Evolutionary conservation across 2,329 filamentous ascomycete genomes (phyloP).

Genomic region (Claviceps fusiformis): DNA sequence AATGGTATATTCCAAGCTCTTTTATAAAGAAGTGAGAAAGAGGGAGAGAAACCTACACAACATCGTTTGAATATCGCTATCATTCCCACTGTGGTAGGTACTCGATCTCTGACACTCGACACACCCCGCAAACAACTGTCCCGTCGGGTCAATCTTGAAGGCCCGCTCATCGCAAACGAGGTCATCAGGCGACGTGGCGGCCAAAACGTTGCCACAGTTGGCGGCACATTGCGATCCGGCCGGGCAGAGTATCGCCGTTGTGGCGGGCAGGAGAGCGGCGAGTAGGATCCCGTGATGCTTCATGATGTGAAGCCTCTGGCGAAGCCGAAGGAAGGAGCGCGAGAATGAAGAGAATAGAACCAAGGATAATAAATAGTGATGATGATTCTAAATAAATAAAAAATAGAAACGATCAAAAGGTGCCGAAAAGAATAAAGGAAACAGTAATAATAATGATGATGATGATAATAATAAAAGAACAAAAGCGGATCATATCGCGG

Average conservation of each 20-base stretch:
- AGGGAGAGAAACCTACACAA: conserved; percentile 33
- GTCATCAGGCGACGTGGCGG: conserved; percentile 30
- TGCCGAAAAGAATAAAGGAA: too few relatives aligned
- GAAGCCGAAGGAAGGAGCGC: too few relatives aligned
- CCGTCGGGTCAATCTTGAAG: conserved; percentile 24
- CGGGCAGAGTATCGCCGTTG: conserved; percentile 27
- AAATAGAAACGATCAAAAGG: too few relatives aligned
- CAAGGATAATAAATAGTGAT: too few relatives aligned
- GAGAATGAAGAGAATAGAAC: too few relatives aligned
- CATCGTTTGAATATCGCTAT: conserved; percentile 39
- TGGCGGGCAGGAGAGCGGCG: conserved; percentile 9
- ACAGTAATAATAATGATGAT: too few relatives aligned
- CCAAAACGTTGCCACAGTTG: conserved; percentile 40
- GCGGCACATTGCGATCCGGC: conserved; percentile 34
- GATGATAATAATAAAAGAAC: too few relatives aligned
- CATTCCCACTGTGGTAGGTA: conserved; percentile 26
- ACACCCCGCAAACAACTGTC: conserved; percentile 38
- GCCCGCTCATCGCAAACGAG: conserved; percentile 31
- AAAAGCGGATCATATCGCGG: too few relatives aligned
- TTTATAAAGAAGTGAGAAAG: too few relatives aligned
- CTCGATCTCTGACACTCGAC: conserved; percentile 39
- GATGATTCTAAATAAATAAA: too few relatives aligned
- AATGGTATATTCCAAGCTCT: too few relatives aligned
- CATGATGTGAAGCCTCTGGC: too few relatives aligned
- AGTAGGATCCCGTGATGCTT: not conserved